A percentile compares a stretch with the other conserved stretches of the same genome.
Evolutionary conservation across 2,329 filamentous ascomycete species (phyloP).

Genomic region (Blastomyces parvus): DNA sequence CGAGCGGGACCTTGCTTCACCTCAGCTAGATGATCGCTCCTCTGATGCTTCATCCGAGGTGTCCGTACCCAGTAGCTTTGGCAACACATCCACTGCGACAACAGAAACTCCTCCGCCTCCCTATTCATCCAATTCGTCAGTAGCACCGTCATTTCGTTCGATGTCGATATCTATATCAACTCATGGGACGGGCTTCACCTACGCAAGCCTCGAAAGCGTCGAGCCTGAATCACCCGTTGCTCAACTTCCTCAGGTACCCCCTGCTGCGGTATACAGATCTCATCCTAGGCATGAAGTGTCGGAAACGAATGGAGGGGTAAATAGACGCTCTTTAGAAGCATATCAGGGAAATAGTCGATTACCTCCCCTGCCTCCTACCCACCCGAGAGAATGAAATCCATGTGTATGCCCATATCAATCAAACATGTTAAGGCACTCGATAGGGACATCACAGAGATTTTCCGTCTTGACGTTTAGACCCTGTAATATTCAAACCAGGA

Average conservation of each 20-base stretch:
- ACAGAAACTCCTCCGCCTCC: slow-evolving; percentile 35
- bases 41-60: slow-evolving; percentile 34
- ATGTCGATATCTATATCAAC: slow-evolving; percentile 27
- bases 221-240: slow-evolving; percentile 18
- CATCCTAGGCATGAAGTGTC: slow-evolving; percentile 6
- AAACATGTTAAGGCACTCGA: not conserved
- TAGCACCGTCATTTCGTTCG: slow-evolving; percentile 22
- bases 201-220: slow-evolving; percentile 9
- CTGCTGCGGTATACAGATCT: slow-evolving; percentile 19
- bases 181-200: slow-evolving; percentile 11
- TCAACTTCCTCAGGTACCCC: slow-evolving; percentile 24
- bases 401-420: not conserved
- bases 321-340: slow-evolving; percentile 7
- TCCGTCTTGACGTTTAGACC: not conserved
- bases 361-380: not conserved
- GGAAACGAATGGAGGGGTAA: not conserved
- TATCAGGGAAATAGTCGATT: not conserved
- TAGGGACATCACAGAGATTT: not conserved
- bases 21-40: slow-evolving; percentile 22
- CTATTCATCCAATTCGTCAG: slow-evolving; percentile 29
- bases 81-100: slow-evolving; percentile 37
- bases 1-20: slow-evolving; percentile 13
- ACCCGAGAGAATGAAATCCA: not conserved
- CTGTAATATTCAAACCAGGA: not conserved
- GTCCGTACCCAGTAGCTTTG: slow-evolving; percentile 36